Conservation (phyloP, 306 rosid species). For the Adenanthera pavonina region DNA sequence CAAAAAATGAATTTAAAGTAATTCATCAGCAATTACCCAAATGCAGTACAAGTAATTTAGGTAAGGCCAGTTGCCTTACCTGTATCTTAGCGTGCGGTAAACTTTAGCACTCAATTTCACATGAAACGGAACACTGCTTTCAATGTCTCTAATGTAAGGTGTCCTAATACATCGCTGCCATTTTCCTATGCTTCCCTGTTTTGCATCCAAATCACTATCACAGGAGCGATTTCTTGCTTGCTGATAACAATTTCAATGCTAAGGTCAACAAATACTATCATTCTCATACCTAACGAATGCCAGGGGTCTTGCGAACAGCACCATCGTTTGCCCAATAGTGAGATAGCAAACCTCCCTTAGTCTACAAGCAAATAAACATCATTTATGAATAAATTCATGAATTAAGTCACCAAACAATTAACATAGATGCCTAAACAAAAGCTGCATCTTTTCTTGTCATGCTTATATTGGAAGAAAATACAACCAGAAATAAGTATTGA, state of each 20-base stretch:
- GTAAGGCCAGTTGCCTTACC: constrained; percentile 15
- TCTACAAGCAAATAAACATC: not conserved
- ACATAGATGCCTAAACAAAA: not conserved
- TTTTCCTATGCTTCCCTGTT: constrained; percentile 50
- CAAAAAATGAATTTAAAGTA: not conserved
- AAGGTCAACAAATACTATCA: not conserved
- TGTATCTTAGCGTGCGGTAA: constrained; percentile 48
- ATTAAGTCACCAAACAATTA: not conserved
- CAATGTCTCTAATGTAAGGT: not conserved
- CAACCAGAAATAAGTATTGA: not conserved
- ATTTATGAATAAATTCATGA: not conserved
- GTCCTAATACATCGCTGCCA: constrained; percentile 47
- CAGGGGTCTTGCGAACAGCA: constrained; percentile 49
- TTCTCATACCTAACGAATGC: constrained; percentile 42
- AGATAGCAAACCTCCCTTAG: constrained; percentile 24
- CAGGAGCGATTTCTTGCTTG: not conserved
- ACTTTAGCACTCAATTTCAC: constrained; percentile 49
- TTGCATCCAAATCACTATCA: not conserved
- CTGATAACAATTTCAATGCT: not conserved
- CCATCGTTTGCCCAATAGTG: constrained; percentile 53
- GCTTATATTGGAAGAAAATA: not conserved
- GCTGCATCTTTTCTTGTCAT: not conserved
- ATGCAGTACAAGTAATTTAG: not conserved
- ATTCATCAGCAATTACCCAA: not conserved
- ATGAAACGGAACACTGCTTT: constrained; percentile 37